A percentile compares a stretch with the other conserved stretches of the same genome.
These are phyloP conservation scores for Moesziomyces antarcticus DNA, from an alignment of 1,284 basidiomycete genomes.

Conservation along the genomic window DNA sequence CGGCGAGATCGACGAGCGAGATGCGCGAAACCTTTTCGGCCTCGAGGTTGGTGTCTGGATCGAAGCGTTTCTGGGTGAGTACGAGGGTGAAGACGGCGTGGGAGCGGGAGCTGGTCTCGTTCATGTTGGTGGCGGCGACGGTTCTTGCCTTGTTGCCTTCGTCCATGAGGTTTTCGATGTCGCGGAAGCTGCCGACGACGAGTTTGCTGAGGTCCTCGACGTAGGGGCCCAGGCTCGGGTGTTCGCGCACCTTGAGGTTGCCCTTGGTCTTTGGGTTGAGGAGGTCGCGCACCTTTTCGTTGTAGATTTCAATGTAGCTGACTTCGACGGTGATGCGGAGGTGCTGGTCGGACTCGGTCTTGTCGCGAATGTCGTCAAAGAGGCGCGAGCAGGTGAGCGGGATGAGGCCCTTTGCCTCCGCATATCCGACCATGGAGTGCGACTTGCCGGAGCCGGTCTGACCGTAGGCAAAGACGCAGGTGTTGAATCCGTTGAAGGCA, in stretches of 20 bases:
- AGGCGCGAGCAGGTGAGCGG: conserved; percentile 93
- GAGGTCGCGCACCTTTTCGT: conserved; percentile 91
- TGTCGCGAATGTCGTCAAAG: conserved; percentile 78
- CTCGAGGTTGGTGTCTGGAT: conserved; percentile 56
- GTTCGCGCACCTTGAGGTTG: conserved; percentile 94
- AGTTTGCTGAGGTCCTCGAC: conserved; percentile 96
- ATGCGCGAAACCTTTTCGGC: conserved; percentile 63
- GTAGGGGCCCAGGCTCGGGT: conserved; percentile 84
- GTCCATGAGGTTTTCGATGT: conserved; percentile 99
- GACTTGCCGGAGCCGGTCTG: conserved; percentile 63
- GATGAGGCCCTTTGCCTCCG: conserved; percentile 95
- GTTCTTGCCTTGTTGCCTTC: conserved; percentile 90
- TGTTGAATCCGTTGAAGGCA: conserved; percentile 95
- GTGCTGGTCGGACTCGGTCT: conserved; percentile 77
- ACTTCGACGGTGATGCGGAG: conserved; percentile 91
- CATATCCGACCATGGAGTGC: conserved; percentile 71
- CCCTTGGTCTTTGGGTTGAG: conserved; percentile 97
- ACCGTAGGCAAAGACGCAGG: conserved; percentile 69
- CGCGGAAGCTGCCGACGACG: conserved; percentile 86
- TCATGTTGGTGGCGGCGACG: conserved; percentile 65
- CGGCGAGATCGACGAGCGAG: conserved; percentile 63
- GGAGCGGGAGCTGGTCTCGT: conserved; percentile 63
- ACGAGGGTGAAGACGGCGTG: conserved; percentile 64
- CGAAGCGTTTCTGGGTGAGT: conserved; percentile 55
- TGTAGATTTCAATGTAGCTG: conserved; percentile 88